Conservation (phyloP, 345 rosid genomes). For the Brassica rapa region DNA sequence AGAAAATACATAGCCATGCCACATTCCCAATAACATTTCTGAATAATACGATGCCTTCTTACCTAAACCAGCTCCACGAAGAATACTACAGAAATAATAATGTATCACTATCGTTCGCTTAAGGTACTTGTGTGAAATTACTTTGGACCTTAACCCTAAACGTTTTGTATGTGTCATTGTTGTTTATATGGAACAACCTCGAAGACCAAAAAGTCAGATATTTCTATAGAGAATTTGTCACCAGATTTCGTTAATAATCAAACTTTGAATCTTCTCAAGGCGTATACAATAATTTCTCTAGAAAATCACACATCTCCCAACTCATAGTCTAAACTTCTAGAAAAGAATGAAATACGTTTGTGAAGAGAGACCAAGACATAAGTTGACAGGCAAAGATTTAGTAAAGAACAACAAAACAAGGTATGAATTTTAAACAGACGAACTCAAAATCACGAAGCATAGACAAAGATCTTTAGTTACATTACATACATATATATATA, state of each 20-base stretch:
- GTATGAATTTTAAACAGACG: neutral
- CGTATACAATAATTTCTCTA: neutral
- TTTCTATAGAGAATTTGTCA: neutral
- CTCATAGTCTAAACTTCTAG: neutral
- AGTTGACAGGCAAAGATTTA: neutral
- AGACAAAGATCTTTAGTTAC: neutral
- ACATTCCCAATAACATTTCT: neutral
- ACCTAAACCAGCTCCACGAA: neutral
- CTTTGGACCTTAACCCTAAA: neutral
- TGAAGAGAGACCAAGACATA: neutral
- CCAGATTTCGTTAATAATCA: neutral
- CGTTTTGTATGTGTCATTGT: neutral
- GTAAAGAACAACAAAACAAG: neutral
- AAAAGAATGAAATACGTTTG: neutral
- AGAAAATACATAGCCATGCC: neutral
- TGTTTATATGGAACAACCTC: neutral
- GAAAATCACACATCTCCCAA: neutral
- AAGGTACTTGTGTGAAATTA: neutral
- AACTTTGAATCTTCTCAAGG: neutral
- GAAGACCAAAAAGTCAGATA: neutral
- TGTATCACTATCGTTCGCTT: neutral
- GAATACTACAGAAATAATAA: neutral
- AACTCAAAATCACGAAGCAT: neutral
- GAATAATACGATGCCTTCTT: neutral
- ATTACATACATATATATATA: neutral